Evolutionary conservation across 2,329 filamentous ascomycete genomes (phyloP), one percentile per base, ranked within the genome.

Genomic region (Fusarium subtropicale): DNA sequence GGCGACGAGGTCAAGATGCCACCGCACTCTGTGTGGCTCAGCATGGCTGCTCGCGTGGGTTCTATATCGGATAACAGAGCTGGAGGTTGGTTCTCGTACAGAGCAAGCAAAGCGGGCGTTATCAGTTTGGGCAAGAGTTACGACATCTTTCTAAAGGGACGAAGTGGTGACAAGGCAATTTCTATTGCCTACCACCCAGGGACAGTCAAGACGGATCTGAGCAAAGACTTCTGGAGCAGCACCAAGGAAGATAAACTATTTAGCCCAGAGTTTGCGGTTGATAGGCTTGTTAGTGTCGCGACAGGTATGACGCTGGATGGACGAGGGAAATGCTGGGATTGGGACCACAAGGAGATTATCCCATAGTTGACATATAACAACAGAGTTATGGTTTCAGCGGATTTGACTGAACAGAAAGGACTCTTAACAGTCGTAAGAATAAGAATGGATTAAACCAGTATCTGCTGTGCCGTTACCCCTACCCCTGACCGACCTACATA

Each of bases 1-100:
- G 28, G 38, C 2, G 76, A 75, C 39, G 39, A 57, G 7, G 34
- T 72, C 7, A 64, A 81, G 1, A 81, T 91, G 4, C 82, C 85
- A 0, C 59, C 71, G 1, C 83, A 86, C 56, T 88, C 92, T 0
- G 86, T 90, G 3, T 92, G 90, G 83, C 85, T 91, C n/a, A 87
- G 87, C 74, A 91, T 94, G 88, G 90, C 91, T 8, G 93, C 92
- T 3, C 88, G 93, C 44, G 91, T 97, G 0, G 92, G 92, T 12
- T 91, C 87, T 33, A 91, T 91, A 24, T 81, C 85, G 1, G 92
- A 95, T 72, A 95, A 97, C 74, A 76, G 80, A 3, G 82, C 90
- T 0, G 93, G 92, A 4, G 93, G 93, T 0, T 96, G 92, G 93
- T 97, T 93, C 78, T 89, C 86, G 58, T 96, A 96, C 78, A 89